Evolutionary conservation across 176 grass and related monocot genomes (phyloP).

Genomic region (Juncus effusus): DNA sequence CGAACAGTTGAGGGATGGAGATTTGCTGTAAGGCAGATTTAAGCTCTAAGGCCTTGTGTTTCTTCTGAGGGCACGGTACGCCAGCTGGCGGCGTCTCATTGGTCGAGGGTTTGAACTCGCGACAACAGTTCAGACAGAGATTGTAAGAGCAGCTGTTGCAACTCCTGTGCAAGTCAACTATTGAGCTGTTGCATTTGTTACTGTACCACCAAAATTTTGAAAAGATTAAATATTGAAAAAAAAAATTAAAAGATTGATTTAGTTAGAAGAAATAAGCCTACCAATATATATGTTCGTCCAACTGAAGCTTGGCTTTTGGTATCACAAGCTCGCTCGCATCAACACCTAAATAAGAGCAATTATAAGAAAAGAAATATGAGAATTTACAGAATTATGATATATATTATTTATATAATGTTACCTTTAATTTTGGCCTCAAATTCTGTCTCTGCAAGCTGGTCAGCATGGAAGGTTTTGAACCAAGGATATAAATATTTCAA

Average conservation of each 20-base stretch:
- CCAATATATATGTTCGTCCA: constrained; percentile 64
- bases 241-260: neutral
- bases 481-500: constrained; percentile 51
- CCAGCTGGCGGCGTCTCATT: constrained; percentile 42
- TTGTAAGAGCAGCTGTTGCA: constrained; percentile 54
- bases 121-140: constrained; percentile 60
- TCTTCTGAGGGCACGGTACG: constrained; percentile 68
- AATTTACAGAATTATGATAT: neutral
- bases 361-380: constrained; percentile 3
- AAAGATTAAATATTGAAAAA: constrained; percentile 18
- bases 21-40: constrained; percentile 45
- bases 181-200: constrained; percentile 71
- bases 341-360: constrained; percentile 29
- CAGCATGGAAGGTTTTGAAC: constrained; percentile 49
- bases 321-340: constrained; percentile 29
- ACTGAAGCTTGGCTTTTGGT: constrained; percentile 1
- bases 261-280: constrained; percentile 27
- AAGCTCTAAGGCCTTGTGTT: constrained; percentile 59
- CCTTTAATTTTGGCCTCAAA: constrained; percentile 57
- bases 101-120: constrained; percentile 40
- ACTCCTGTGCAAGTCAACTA: constrained; percentile 76
- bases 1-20: constrained; percentile 37
- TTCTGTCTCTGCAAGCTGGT: constrained; percentile 56
- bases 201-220: constrained; percentile 28
- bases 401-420: constrained; percentile 23